These are phyloP conservation scores for Zygoascus hellenicus DNA, from an alignment of 1,139 yeast species.

Conservation along the genomic window DNA sequence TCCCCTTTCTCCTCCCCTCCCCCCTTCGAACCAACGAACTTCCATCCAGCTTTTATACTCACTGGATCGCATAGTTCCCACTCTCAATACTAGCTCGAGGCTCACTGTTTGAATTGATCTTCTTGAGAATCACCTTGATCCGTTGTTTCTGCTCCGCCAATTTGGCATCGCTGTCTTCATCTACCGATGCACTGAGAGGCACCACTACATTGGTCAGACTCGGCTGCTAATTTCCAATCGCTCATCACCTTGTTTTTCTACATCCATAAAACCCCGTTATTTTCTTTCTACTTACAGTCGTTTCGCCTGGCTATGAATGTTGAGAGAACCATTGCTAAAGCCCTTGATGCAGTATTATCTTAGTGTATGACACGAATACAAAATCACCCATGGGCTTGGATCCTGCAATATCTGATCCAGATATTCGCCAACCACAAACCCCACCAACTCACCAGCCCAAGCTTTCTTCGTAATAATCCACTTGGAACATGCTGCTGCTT, in stretches of 20 bases:
- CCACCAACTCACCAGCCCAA: slow-evolving; percentile 27
- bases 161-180: slow-evolving; percentile 55
- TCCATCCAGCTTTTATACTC: slow-evolving; percentile 15
- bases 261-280: too few relatives aligned
- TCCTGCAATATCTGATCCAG: background rate
- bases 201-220: slow-evolving; percentile 44
- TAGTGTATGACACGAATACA: background rate
- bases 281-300: slow-evolving; percentile 27
- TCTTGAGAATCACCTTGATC: slow-evolving; percentile 67
- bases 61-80: slow-evolving; percentile 66
- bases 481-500: slow-evolving; percentile 28
- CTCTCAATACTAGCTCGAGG: slow-evolving; percentile 82
- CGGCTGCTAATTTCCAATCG: too few relatives aligned
- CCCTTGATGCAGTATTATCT: background rate
- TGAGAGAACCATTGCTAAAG: slow-evolving; percentile 23
- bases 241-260: background rate
- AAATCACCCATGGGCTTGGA: background rate
- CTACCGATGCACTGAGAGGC: slow-evolving; percentile 91
- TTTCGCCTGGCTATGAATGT: slow-evolving; percentile 27
- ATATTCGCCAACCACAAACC: background rate
- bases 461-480: slow-evolving; percentile 42
- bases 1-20: too few relatives aligned
- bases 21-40: too few relatives aligned
- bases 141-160: slow-evolving; percentile 78
- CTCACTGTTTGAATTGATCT: slow-evolving; percentile 76